Evolutionary conservation across 257 asterid species (phyloP).

Genomic region (Solanum appendiculatum): DNA sequence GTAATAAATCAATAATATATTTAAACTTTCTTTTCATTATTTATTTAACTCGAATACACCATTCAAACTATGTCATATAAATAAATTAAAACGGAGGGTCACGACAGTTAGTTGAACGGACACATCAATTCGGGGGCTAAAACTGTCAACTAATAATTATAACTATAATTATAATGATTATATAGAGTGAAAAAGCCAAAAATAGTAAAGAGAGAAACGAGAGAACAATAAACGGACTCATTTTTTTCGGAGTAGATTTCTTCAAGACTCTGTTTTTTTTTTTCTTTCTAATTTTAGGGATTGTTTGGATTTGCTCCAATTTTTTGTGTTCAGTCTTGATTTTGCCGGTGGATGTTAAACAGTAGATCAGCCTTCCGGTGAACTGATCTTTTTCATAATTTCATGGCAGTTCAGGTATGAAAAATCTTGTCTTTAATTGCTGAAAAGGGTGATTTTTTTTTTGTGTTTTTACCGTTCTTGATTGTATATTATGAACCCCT

Average conservation of each 20-base stretch:
- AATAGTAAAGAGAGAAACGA: not conserved
- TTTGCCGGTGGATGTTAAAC: not conserved
- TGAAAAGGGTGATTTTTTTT: not conserved
- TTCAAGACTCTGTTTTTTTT: not conserved
- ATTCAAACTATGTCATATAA: not conserved
- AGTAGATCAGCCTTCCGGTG: not conserved
- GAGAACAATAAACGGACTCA: constrained; percentile 13
- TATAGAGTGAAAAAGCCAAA: constrained; percentile 1
- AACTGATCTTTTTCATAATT: not conserved
- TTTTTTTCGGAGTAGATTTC: constrained; percentile 13
- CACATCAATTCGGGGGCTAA: constrained; percentile 20
- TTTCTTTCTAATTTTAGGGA: not conserved
- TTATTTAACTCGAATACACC: too few species aligned
- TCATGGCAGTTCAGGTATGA: constrained; percentile 28
- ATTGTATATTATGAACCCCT: not conserved
- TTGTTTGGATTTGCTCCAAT: not conserved
- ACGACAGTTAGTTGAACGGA: constrained; percentile 29
- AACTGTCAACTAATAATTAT: constrained; percentile 13
- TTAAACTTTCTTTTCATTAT: too few species aligned
- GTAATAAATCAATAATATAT: too few species aligned
- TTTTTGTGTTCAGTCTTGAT: not conserved
- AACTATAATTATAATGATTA: not conserved
- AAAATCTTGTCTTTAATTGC: not conserved
- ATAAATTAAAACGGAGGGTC: not conserved
- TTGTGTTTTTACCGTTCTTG: not conserved